Conservation (phyloP, 805 yeast genomes). For the Wickerhamiella nectarea region DNA sequence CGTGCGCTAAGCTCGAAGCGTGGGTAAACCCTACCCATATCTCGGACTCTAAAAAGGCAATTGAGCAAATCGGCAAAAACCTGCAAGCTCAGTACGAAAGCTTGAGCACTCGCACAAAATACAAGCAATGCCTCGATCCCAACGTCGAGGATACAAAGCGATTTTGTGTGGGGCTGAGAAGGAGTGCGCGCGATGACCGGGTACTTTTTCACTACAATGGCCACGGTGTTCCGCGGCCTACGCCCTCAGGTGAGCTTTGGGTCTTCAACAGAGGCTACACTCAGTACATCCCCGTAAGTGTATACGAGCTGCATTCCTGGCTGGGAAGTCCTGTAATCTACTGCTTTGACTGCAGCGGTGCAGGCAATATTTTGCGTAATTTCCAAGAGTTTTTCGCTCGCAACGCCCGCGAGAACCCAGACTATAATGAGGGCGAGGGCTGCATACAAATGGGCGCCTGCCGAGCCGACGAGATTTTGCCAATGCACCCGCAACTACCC, state of each 20-base stretch:
- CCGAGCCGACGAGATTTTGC: slow-evolving; percentile 66
- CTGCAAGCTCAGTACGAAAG: slow-evolving; percentile 84
- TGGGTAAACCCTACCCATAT: slow-evolving; percentile 82
- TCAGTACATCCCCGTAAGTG: slow-evolving; percentile 89
- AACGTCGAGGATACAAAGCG: slow-evolving; percentile 91
- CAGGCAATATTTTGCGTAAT: slow-evolving; percentile 83
- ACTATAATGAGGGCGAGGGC: slow-evolving; percentile 58
- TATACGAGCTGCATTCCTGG: slow-evolving; percentile 95
- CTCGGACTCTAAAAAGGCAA: slow-evolving; percentile 77
- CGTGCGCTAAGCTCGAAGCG: slow-evolving; percentile 82
- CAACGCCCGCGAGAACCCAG: slow-evolving; percentile 46
- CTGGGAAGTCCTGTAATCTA: slow-evolving; percentile 93
- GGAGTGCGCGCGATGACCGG: slow-evolving; percentile 88
- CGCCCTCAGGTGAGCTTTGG: slow-evolving; percentile 95
- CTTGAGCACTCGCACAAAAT: slow-evolving; percentile 70
- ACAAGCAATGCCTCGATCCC: slow-evolving; percentile 85
- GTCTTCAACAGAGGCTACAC: slow-evolving; percentile 95
- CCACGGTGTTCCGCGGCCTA: slow-evolving; percentile 97
- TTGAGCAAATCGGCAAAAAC: slow-evolving; percentile 79
- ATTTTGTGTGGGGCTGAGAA: slow-evolving; percentile 73
- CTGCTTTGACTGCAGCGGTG: slow-evolving; percentile 87
- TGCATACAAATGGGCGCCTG: slow-evolving; percentile 94
- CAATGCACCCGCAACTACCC: slow-evolving; percentile 88
- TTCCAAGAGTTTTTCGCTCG: slow-evolving; percentile 83
- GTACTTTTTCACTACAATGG: slow-evolving; percentile 92